A percentile compares a stretch with the other conserved stretches of the same genome.
Evolutionary conservation across 73 alveolate species (phyloP).

Genomic region (Stentor coeruleus): DNA sequence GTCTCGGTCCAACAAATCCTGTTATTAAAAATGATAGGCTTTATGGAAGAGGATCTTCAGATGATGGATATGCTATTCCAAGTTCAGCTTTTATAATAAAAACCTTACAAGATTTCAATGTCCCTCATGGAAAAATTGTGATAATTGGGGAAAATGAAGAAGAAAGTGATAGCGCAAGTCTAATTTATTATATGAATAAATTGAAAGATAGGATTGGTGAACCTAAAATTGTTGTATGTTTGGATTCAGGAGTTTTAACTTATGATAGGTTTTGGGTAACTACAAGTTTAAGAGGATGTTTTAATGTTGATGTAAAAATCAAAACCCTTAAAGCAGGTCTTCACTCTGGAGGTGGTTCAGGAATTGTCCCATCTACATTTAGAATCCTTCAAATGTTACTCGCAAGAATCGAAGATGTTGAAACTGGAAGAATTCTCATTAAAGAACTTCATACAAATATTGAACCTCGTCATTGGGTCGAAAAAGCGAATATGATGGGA

Average conservation of each 20-base stretch:
- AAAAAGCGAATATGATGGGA: slow-evolving; percentile 62
- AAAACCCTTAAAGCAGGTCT: slow-evolving; percentile 37
- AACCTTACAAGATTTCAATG: slow-evolving; percentile 58
- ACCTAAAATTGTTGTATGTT: slow-evolving; percentile 64
- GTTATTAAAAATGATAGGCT: slow-evolving; percentile 66
- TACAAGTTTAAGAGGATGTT: slow-evolving; percentile 31
- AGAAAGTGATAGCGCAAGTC: slow-evolving; percentile 71
- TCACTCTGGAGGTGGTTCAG: slow-evolving; percentile 65
- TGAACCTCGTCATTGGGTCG: slow-evolving; percentile 49
- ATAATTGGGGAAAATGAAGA: slow-evolving; percentile 76
- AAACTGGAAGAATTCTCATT: slow-evolving; percentile 64
- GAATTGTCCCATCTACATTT: slow-evolving; percentile 80
- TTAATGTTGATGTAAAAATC: slow-evolving; percentile 24
- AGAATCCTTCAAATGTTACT: slow-evolving; percentile 67
- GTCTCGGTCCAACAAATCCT: slow-evolving; percentile 58
- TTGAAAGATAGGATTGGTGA: slow-evolving; percentile 38
- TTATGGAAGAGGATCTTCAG: slow-evolving; percentile 89
- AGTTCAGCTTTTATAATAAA: slow-evolving; percentile 78
- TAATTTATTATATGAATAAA: slow-evolving; percentile 49
- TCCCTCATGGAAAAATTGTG: slow-evolving; percentile 65
- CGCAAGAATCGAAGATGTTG: slow-evolving; percentile 79
- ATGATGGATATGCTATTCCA: slow-evolving; percentile 90
- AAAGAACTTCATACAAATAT: slow-evolving; percentile 63
- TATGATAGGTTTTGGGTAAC: slow-evolving; percentile 26
- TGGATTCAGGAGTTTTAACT: slow-evolving; percentile 56